These are phyloP conservation scores for Pugionium cornutum DNA, from an alignment of 345 rosid genomes.

Conservation along the genomic window DNA sequence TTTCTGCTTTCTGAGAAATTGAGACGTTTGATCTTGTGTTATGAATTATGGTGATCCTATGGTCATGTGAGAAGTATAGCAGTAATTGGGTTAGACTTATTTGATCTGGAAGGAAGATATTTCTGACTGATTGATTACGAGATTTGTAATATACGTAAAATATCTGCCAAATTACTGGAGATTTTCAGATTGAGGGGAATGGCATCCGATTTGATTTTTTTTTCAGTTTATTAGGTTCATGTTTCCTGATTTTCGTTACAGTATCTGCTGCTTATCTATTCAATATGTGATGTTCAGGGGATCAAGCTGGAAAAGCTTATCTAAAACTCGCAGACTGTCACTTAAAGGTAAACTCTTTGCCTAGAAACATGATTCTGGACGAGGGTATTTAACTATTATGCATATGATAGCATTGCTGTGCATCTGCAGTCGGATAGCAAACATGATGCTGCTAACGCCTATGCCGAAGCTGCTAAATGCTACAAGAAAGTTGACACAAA, in stretches of 20 bases:
- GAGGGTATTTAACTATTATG: background rate
- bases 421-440: constrained; percentile 71
- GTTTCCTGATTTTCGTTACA: background rate
- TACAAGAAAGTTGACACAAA: constrained; percentile 72
- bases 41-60: too few relatives aligned
- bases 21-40: constrained; percentile 9
- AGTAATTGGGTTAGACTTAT: too few relatives aligned
- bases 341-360: constrained; percentile 50
- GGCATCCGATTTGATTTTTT: too few relatives aligned
- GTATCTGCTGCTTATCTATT: constrained; percentile 19
- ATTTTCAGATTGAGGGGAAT: background rate
- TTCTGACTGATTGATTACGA: background rate
- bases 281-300: constrained; percentile 58
- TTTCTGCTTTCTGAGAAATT: background rate
- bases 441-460: constrained; percentile 85
- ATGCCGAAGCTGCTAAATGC: constrained; percentile 86
- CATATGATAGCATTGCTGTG: constrained; percentile 9
- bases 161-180: background rate
- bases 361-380: background rate
- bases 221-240: background rate
- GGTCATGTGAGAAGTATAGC: too few relatives aligned
- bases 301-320: constrained; percentile 71
- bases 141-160: background rate
- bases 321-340: constrained; percentile 76
- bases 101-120: background rate